Evolutionary conservation across 2,329 filamentous ascomycete genomes (phyloP), one percentile per base, ranked within the genome.

Genomic region (Parasarocladium wereldwijsianum): DNA sequence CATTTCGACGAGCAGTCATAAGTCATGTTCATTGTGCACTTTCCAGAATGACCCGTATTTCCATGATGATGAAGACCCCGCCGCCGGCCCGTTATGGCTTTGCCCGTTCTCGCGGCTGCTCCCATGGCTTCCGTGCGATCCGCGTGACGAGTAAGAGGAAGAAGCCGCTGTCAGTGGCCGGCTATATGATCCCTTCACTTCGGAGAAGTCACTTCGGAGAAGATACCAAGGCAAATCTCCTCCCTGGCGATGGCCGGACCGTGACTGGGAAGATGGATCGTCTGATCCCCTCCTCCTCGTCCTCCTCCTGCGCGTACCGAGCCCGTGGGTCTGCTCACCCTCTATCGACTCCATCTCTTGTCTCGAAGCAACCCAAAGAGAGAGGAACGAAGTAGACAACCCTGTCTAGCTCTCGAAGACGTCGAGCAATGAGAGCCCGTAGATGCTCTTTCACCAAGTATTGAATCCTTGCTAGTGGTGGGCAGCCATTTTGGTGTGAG

Each of bases 351-450:
- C n/a, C n/a, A n/a, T n/a, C n/a, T n/a, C n/a, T n/a, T n/a, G n/a
- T n/a, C n/a, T n/a, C n/a, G n/a, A n/a, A n/a, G n/a, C n/a, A n/a
- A n/a, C n/a, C n/a, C n/a, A n/a, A n/a, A n/a, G n/a, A n/a, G n/a
- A n/a, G n/a, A n/a, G n/a, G n/a, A n/a, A n/a, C n/a, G n/a, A n/a
- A n/a, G n/a, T n/a, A n/a, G n/a, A n/a, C n/a, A n/a, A n/a, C n/a
- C n/a, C n/a, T n/a, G n/a, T n/a, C n/a, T n/a, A n/a, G n/a, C n/a
- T n/a, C n/a, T n/a, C n/a, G n/a, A n/a, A n/a, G 28, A n/a, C 29
- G 26, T 35, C 37, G 32, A 39, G 36, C 34, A 41, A 49, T 29
- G 45, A 47, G 38, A 48, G 38, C 47, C 46, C 48, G 40, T 50
- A 37, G 43, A 47, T 45, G 43, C 31, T 40, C 34, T 38, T 17